These are phyloP conservation scores for Sclerotinia nivalis DNA, from an alignment of 2,329 filamentous ascomycete genomes.

Conservation along the genomic window DNA sequence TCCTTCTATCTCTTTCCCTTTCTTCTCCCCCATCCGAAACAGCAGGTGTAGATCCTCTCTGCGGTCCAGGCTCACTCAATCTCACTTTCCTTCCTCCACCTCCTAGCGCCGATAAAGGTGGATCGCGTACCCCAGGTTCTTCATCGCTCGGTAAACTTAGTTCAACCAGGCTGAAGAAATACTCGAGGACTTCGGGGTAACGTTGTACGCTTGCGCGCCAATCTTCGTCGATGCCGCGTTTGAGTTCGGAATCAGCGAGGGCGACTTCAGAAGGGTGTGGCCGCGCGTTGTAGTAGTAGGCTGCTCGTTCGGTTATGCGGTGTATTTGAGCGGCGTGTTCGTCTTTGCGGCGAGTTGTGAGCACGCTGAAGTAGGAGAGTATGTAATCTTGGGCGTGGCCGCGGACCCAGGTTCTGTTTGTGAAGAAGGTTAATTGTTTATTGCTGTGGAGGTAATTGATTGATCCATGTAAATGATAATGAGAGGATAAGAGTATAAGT, in stretches of 20 bases:
- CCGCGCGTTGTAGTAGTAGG: conserved; percentile 57
- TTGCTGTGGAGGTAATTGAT: neutral
- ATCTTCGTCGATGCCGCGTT: conserved; percentile 75
- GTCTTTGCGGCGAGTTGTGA: conserved; percentile 61
- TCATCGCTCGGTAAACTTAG: conserved; percentile 64
- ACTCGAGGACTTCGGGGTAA: conserved; percentile 80
- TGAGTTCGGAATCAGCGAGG: conserved; percentile 64
- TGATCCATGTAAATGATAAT: neutral
- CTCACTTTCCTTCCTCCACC: conserved; percentile 38
- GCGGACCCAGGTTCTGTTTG: conserved; percentile 61
- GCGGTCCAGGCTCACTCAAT: conserved; percentile 31
- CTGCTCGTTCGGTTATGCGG: conserved; percentile 55
- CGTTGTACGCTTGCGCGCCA: conserved; percentile 74
- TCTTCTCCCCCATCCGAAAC: conserved; percentile 25
- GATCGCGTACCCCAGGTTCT: conserved; percentile 59
- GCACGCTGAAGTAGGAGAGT: conserved; percentile 62
- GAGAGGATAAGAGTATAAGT: neutral
- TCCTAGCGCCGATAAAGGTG: conserved; percentile 51
- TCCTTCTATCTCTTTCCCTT: conserved; percentile 24
- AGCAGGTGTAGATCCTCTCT: conserved; percentile 28
- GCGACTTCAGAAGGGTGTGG: conserved; percentile 64
- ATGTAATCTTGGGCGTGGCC: conserved; percentile 68
- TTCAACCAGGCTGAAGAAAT: conserved; percentile 72
- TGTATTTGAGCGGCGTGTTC: conserved; percentile 58
- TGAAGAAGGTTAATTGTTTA: neutral